Base-by-base conservation (phyloP, 768 basidiomycete species). In the Lentinula edodes region DNA sequence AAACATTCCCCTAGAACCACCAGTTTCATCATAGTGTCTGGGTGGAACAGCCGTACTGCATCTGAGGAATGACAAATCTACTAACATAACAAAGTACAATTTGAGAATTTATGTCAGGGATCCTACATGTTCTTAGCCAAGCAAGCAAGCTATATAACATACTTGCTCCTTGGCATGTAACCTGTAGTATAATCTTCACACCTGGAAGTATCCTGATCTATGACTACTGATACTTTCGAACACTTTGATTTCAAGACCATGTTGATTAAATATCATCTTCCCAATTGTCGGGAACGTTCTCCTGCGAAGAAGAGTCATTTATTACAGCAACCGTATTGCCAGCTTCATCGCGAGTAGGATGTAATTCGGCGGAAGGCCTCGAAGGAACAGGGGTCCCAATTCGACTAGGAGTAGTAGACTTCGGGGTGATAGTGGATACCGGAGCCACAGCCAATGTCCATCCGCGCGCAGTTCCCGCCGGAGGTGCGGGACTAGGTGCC, bases 271-370 rank as follows among this genome's bases (percentile, higher is more conserved):
- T 66, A 61, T 82, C 84, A 51, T 85, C 81, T 62, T 86, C 84
- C 85, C 84, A 86, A 63, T 80, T 70, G 39, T 81, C 78, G 1
- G 83, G 85, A 6, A 86, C 76, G 46, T 67, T 66, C 28, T 46
- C 18, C 20, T 18, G 16, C 23, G 61, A 45, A 32, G 52, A 18
- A 48, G 39, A 16, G 65, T 62, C 42, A 46, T 45, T 28, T 28
- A 28, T 28, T 28, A 28, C 28, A 28, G 28, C 2, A 28, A 28
- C 28, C 3, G 3, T 6, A 35, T 66, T 1, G 64, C 2, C 15
- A 23, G 18, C n/a, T 55, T 55, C 20, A 61, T 32, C 5, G 32
- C 8, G 42, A 45, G 5, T 41, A 15, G 0, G 16, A 10, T 36
- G 36, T 23, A 12, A 7, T 9, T 10, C n/a, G 16, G 16, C 62